These are phyloP conservation scores for Cymbopogon flexuosus DNA, from an alignment of 202 grass and related monocot species.

Conservation along the genomic window DNA sequence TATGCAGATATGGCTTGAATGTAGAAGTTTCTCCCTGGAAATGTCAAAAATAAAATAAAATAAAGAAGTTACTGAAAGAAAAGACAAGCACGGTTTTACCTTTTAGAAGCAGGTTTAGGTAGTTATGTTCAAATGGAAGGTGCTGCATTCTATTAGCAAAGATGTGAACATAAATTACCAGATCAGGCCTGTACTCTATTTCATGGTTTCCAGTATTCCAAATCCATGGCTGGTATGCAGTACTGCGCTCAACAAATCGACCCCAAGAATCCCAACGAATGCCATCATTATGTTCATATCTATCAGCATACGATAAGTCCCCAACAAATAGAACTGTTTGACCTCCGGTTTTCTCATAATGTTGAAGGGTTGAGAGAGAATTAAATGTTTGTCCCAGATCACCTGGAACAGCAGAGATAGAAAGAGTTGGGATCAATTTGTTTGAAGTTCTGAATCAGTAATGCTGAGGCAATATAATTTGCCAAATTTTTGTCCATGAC, in stretches of 20 bases:
- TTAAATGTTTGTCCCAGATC: constrained; percentile 98
- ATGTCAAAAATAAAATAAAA: constrained; percentile 23
- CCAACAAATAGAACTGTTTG: constrained; percentile 80
- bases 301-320: constrained; percentile 93
- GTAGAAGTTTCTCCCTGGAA: constrained; percentile 63
- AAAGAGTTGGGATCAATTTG: not conserved
- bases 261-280: constrained; percentile 91
- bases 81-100: not conserved
- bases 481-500: not conserved
- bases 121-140: constrained; percentile 17
- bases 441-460: not conserved
- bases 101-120: not conserved
- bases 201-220: constrained; percentile 89
- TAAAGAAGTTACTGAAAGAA: not conserved
- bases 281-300: constrained; percentile 82
- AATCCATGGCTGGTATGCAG: constrained; percentile 96
- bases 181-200: constrained; percentile 91
- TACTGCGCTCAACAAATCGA: constrained; percentile 65
- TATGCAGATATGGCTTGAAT: constrained; percentile 80
- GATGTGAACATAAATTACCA: constrained; percentile 49
- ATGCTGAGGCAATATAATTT: constrained; percentile 3
- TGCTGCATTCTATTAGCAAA: not conserved
- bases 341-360: constrained; percentile 72
- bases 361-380: constrained; percentile 91
- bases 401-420: constrained; percentile 40